These are phyloP conservation scores for Diophrys sp. DNA, from an alignment of 73 alveolate genomes.

Conservation along the genomic window DNA sequence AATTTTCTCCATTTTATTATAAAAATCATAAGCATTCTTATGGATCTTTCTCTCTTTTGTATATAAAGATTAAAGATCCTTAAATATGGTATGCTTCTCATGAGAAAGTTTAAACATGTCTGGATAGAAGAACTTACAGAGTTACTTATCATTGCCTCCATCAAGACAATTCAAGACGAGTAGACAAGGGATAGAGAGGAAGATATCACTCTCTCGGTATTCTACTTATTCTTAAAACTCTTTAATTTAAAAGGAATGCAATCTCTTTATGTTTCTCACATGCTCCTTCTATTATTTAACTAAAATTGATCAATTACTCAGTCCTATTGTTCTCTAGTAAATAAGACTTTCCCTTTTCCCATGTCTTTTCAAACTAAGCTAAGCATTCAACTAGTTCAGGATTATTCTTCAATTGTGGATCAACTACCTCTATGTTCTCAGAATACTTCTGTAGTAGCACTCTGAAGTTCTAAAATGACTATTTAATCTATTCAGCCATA, in stretches of 20 bases:
- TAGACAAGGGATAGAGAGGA: slow-evolving; percentile 60
- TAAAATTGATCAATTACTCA: slow-evolving; percentile 31
- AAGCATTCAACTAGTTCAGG: slow-evolving; percentile 89
- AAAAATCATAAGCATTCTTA: not conserved
- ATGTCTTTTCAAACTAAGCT: slow-evolving; percentile 83
- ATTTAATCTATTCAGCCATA: slow-evolving; percentile 82
- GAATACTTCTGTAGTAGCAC: slow-evolving; percentile 84
- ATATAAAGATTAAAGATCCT: not conserved
- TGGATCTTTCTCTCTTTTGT: not conserved
- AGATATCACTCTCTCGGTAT: slow-evolving; percentile 45
- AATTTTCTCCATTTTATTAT: not conserved
- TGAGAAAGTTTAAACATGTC: slow-evolving; percentile 31
- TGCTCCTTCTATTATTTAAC: slow-evolving; percentile 61
- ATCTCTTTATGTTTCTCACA: slow-evolving; percentile 66
- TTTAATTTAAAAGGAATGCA: too few relatives aligned
- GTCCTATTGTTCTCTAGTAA: slow-evolving; percentile 44
- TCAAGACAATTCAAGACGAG: slow-evolving; percentile 48
- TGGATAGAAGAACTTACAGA: slow-evolving; percentile 52
- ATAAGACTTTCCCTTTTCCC: slow-evolving; percentile 89
- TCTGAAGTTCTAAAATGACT: slow-evolving; percentile 35
- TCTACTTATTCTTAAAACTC: slow-evolving; percentile 62
- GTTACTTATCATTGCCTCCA: slow-evolving; percentile 48
- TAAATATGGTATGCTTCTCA: too few relatives aligned
- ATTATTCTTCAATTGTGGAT: slow-evolving; percentile 92
- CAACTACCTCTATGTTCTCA: slow-evolving; percentile 93